phyloP scores from a whole-genome alignment of 164 flowering plant species.

The Berberis thunbergii region DNA sequence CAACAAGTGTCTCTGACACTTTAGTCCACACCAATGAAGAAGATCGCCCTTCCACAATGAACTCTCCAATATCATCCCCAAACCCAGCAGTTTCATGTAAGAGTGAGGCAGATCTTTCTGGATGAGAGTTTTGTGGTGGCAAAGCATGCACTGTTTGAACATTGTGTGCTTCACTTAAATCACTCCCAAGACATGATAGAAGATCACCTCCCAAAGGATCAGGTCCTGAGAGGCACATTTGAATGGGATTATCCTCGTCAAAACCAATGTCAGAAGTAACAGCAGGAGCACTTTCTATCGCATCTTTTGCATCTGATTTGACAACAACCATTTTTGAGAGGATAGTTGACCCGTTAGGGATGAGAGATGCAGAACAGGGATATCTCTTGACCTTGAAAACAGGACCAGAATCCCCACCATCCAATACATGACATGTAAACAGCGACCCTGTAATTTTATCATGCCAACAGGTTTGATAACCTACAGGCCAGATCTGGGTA shows the following conservation, averaged over 20 bases:
- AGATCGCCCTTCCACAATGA: constrained; percentile 55
- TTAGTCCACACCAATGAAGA: constrained; percentile 61
- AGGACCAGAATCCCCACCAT: constrained; percentile 88
- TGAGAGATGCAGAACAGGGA: constrained; percentile 52
- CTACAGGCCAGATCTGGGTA: constrained; percentile 61
- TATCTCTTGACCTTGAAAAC: constrained; percentile 60
- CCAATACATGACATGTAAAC: constrained; percentile 59
- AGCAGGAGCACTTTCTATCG: constrained; percentile 12
- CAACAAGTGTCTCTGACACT: constrained; percentile 43
- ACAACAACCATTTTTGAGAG: constrained; percentile 23
- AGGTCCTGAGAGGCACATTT: constrained; percentile 49
- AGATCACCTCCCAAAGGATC: constrained; percentile 39
- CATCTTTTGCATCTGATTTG: constrained; percentile 11
- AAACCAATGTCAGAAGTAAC: constrained; percentile 12
- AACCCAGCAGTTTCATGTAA: constrained; percentile 9
- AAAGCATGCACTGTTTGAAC: constrained; percentile 7
- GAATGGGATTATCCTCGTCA: constrained; percentile 41
- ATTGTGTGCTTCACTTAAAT: constrained; percentile 14
- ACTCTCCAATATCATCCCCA: constrained; percentile 61
- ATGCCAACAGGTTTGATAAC: constrained; percentile 88
- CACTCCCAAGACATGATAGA: constrained; percentile 31
- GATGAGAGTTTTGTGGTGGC: constrained; percentile 14
- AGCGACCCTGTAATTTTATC: constrained; percentile 84
- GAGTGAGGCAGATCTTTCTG: constrained; percentile 16
- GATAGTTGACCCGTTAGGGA: constrained; percentile 66